A percentile compares a stretch with the other conserved stretches of the same genome.
phyloP scores from a whole-genome alignment of 192 early-diverging fungal genomes.

The Kappamyces sp. region DNA sequence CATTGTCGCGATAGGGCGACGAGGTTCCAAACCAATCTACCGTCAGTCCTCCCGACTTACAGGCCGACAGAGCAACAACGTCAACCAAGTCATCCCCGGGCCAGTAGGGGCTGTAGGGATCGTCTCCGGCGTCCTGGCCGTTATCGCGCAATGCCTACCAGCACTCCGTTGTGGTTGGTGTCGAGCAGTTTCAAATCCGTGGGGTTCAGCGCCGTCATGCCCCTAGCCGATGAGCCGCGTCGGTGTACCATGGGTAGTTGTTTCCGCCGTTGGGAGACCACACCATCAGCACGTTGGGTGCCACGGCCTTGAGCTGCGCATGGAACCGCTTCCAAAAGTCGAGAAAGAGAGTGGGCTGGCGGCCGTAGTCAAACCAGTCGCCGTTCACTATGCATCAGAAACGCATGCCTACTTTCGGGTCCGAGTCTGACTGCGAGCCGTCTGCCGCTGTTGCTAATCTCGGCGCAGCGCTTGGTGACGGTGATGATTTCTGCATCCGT shows the following conservation, averaged over 20 bases:
- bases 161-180: constrained; percentile 39
- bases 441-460: constrained; percentile 20
- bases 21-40: constrained; percentile 28
- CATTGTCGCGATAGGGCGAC: constrained; percentile 9
- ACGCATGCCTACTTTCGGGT: constrained; percentile 48
- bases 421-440: constrained; percentile 33
- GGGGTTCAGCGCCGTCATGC: too few relatives aligned
- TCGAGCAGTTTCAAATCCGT: constrained; percentile 10
- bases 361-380: constrained; percentile 19
- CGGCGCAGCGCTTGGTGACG: constrained; percentile 25
- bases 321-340: constrained; percentile 25
- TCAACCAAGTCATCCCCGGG: constrained; percentile 41
- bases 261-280: constrained; percentile 36
- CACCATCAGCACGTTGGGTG: constrained; percentile 24
- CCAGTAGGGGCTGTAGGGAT: constrained; percentile 45
- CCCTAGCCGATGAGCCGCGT: too few relatives aligned
- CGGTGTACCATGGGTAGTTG: constrained; percentile 36
- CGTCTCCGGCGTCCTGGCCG: constrained; percentile 30
- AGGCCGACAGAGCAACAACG: too few relatives aligned
- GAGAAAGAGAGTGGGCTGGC: constrained; percentile 19
- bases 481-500: constrained; percentile 21
- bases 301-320: constrained; percentile 19
- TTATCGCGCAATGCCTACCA: too few relatives aligned
- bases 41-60: too few relatives aligned
- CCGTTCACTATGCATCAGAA: too few relatives aligned